Base-by-base conservation (phyloP, 83 land plant species). In the Larix sibirica region DNA sequence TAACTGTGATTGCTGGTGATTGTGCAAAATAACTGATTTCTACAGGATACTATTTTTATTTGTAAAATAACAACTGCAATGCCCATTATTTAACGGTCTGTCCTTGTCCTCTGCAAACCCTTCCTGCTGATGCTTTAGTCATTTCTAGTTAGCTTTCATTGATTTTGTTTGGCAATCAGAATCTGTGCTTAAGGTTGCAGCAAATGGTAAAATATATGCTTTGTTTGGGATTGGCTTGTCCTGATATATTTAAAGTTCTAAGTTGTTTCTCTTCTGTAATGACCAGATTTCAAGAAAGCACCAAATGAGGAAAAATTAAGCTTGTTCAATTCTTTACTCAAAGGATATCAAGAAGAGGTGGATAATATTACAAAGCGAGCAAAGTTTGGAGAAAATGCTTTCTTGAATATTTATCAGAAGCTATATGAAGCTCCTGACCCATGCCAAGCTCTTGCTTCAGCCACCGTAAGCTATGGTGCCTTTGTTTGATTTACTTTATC, bases 381-480 rank as follows among this genome's bases (percentile, higher is more conserved):
- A 62, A 97, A 97, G 81, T 97, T 91, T 94, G 98, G 98, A 63
- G 99, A 97, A 84, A 97, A 96, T 93, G 95, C 99, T 26, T 97
- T 97, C 86, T 89, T 96, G 60, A 96, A 92, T 82, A 95, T 97
- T 81, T 97, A 97, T 64, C 99, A 97, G 79, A 96, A 96, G 83
- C 93, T 97, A 76, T 97, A 91, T 87, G 99, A 97, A 87, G 99
- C 99, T 80, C 98, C 98, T 71, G 99, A 97, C 90, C 99, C 99
- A 44, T 94, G 88, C 83, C 97, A 98, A 8, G 92, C 93, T 70
- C 98, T 97, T 87, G 90, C 89, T 78, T 92, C 98, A 66, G 90
- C 91, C 65, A 86, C 94, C 40, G 99, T 97, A 84, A 87, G 94
- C 87, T 20, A 21, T 79, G 59, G 5, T 50, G 31, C 9, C 33